These are phyloP conservation scores for Allodekkera sacchari DNA, from an alignment of 805 yeast species.

Conservation along the genomic window DNA sequence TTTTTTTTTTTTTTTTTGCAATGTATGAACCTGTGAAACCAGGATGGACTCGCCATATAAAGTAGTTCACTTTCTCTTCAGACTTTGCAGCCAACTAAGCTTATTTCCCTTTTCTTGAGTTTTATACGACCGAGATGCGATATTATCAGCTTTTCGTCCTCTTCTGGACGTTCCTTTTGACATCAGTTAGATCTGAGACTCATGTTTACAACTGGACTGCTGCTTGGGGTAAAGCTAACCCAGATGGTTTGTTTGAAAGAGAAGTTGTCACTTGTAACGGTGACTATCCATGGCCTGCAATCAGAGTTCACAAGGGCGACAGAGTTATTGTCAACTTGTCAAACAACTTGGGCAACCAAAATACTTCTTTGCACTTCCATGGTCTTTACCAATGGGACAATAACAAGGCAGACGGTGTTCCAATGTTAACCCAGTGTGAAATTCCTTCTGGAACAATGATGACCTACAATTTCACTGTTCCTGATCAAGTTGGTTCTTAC, in stretches of 20 bases:
- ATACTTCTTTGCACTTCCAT: slow-evolving; percentile 86
- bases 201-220: slow-evolving; percentile 61
- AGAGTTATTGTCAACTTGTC: slow-evolving; percentile 61
- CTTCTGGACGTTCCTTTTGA: no score
- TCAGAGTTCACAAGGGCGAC: slow-evolving; percentile 75
- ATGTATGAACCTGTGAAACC: no score
- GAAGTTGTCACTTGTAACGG: slow-evolving; percentile 42
- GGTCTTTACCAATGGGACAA: slow-evolving; percentile 81
- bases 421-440: slow-evolving; percentile 84
- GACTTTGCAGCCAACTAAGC: no score
- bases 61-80: no score
- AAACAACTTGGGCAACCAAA: slow-evolving; percentile 62
- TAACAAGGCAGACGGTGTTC: slow-evolving; percentile 85
- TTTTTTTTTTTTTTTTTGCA: no score
- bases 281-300: slow-evolving; percentile 78
- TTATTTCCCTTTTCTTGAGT: no score
- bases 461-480: slow-evolving; percentile 82
- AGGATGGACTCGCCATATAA: no score
- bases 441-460: slow-evolving; percentile 66
- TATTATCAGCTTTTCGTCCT: no score
- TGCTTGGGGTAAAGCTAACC: slow-evolving; percentile 55
- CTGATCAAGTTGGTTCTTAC: slow-evolving; percentile 76
- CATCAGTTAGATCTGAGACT: slow-evolving; percentile 30
- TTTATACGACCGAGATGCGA: no score
- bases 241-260: slow-evolving; percentile 40